These are phyloP conservation scores for Scutellaria baicalensis DNA, from an alignment of 257 asterid species.

Conservation along the genomic window DNA sequence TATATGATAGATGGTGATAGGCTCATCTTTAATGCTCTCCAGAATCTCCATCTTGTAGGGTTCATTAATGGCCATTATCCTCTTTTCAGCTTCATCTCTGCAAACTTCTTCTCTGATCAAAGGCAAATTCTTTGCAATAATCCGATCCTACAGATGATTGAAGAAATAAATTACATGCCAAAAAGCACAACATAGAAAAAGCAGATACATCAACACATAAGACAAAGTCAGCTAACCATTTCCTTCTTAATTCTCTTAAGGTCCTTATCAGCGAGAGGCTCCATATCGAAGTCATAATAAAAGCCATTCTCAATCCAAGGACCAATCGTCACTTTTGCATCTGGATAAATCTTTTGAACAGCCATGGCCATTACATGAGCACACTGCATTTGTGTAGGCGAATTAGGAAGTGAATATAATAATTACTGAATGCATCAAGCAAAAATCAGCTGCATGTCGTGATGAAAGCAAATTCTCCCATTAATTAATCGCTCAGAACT, in stretches of 20 bases:
- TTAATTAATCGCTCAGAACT: background rate
- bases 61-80: slow-evolving; percentile 71
- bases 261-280: slow-evolving; percentile 86
- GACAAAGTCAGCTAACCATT: slow-evolving; percentile 52
- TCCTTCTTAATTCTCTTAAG: slow-evolving; percentile 91
- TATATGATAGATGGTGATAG: slow-evolving; percentile 87
- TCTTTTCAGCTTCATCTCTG: slow-evolving; percentile 73
- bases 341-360: slow-evolving; percentile 85
- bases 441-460: no score
- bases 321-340: slow-evolving; percentile 93
- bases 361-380: slow-evolving; percentile 99
- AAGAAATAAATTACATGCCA: slow-evolving; percentile 30
- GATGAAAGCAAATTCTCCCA: background rate
- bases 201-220: background rate
- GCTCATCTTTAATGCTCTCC: slow-evolving; percentile 78
- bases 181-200: background rate
- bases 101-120: slow-evolving; percentile 83
- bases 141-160: slow-evolving; percentile 76
- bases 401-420: background rate
- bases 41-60: slow-evolving; percentile 92
- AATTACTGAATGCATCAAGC: no score
- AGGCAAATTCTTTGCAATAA: slow-evolving; percentile 74
- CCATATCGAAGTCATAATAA: slow-evolving; percentile 93
- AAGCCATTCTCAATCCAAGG: slow-evolving; percentile 97
- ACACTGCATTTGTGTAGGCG: slow-evolving; percentile 52